Base-by-base conservation (phyloP, 768 basidiomycete species). In the Leccinum imitatum region DNA sequence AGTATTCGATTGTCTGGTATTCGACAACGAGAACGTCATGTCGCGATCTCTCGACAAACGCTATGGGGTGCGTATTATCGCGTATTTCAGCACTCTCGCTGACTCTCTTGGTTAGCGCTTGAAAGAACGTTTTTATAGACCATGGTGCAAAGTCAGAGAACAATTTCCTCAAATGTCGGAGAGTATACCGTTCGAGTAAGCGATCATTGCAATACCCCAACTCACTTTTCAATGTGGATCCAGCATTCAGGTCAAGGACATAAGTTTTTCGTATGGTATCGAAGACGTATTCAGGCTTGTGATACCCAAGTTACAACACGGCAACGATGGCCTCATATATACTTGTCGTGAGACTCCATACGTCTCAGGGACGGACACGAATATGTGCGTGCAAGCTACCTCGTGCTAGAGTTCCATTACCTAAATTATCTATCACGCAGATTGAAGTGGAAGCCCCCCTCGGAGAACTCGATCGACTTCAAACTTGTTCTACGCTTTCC, bases 361-460 rank as follows among this genome's bases (percentile, higher is more conserved):
- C 66, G 79, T 79, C 10, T 66, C 85, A 1, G 93, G 91, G 25
- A 98, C 97, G 11, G 97, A 99, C 70, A 71, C 75, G 4, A 91
- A 91, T 63, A 93, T 98, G 96, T 97, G 61, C 69, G 90, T 95
- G 91, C 93, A 60, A 67, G 87, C 75, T n/a, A 48, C 44, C 33
- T 19, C 56, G 19, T 37, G 23, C 59, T 52, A 4, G 23, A 15
- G 4, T 10, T 27, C 54, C 37, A 50, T 47, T 53, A 19, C 17
- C 31, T 41, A 65, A 54, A 57, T 37, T 35, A 61, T 62, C 11
- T 33, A 23, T 63, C 51, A 17, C 35, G 55, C 44, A 98, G 96
- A 63, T 74, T 99, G 69, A 99, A 99, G 75, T 99, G 97, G 97
- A 99, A 99, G 74, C 95, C 95, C 1, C 95, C 97, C 0, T 91